Evolutionary conservation across 2,329 filamentous ascomycete species (phyloP), one percentile per base, ranked within the genome.

Genomic region (Exophiala calicioides): DNA sequence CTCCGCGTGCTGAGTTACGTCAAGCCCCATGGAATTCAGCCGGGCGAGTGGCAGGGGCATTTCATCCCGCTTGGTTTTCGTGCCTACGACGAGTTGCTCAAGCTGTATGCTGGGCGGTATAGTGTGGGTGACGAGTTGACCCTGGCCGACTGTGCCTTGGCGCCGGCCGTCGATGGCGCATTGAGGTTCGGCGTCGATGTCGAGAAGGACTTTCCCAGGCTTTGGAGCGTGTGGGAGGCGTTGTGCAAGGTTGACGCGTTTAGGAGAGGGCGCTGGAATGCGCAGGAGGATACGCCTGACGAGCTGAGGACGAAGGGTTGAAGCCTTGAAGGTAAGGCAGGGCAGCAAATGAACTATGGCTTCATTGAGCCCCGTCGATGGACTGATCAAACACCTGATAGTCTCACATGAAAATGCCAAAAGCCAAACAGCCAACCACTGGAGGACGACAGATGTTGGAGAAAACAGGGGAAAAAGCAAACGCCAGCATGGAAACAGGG

Each of bases 91-190:
- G 51, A 59, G 6, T 58, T 77, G 0, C 61, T 63, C 0, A 53
- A 50, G 15, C 56, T 57, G 43, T 54, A 45, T 29, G 48, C 75
- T 0, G 78, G 79, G 0, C 66, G 51, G 23, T 84, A 74, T 55
- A 80, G 77, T 2, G 73, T 80, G 3, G 81, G 79, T 0, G 75
- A 83, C 61, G 47, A 62, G 1, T 58, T 84, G 3, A 80, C 75
- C 0, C 51, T 84, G 55, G 81, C 81, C 3, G 81, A 84, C 63
- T 72, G 76, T 20, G 78, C 73, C 55, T 61, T 84, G 16, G 61
- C 81, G 42, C 80, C 81, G 3, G 79, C 79, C 0, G 69, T 78
- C 19, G 81, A 80, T 73, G 76, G 74, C 8, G 80, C 80, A 0
- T 64, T 77, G 62, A 66, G 77, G 16, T 77, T 75, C 43, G 76